Evolutionary conservation across 352 stramenopile genomes (phyloP), one percentile per base, ranked within the genome.

Genomic region (Phytopythium chamaehyphon): DNA sequence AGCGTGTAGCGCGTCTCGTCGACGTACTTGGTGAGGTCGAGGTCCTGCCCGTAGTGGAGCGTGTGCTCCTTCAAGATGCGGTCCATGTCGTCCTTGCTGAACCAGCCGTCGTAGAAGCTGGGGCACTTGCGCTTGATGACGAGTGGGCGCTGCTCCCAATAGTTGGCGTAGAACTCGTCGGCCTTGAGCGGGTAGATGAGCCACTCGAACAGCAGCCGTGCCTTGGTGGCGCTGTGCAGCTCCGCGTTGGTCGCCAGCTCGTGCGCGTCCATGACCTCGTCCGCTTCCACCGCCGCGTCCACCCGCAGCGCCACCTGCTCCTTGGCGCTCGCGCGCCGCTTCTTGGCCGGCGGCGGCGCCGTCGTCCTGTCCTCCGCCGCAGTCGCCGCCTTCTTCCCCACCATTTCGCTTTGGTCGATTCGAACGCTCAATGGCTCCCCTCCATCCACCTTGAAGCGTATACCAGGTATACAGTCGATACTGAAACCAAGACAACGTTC

Each of bases 71-170:
- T 80, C 19, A 93, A 57, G 44, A 91, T 84, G 54, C 74, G 71
- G 49, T 88, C 69, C 23, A 91, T 80, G 55, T 91, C 77, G 43
- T 74, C 46, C 51, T 80, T 83, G 51, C 71, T 78, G 57, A 89
- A 87, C 66, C 86, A 92, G 31, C 74, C 73, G 33, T 95, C 77
- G 62, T 96, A 96, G 61, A 88, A 88, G 39, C 62, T 57, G 3
- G 63, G 57, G 16, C 61, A 65, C 36, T 88, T 71, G 35, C 84
- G 84, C 55, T 90, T 89, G 49, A 96, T 88, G 31, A 70, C 72
- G 26, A 98, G 66, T 33, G 95, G 91, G 26, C 90, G 82, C 51
- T 97, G 88, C 59, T 98, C 95, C 86, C 86, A 98, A 67, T 98
- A 97, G 21, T 88, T 84, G 3, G 73, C 57, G 63, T 97, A 98